A percentile compares a stretch with the other conserved stretches of the same genome.
Conservation (phyloP, 2,329 filamentous ascomycete genomes). For the Calycina herbarum region DNA sequence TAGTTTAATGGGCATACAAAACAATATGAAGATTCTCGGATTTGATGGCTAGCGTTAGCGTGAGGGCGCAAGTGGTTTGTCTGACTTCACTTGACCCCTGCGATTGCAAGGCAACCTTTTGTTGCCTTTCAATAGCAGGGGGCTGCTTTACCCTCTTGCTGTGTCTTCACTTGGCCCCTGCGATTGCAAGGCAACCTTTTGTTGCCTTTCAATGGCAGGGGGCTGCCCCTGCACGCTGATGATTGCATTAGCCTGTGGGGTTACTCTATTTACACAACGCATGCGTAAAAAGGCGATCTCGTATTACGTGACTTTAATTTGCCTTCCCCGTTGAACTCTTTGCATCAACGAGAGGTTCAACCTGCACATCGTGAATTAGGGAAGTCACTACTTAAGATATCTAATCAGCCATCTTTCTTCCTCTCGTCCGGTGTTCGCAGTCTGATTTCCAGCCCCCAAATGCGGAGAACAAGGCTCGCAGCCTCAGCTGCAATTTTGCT, state of each 20-base stretch:
- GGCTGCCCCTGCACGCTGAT: background rate
- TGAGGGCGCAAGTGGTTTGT: background rate
- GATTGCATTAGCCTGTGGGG: background rate
- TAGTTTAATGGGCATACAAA: constrained; percentile 1
- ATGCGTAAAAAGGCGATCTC: no score
- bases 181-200: no score
- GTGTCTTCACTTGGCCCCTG: no score
- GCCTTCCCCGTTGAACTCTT: no score
- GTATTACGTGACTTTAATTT: no score
- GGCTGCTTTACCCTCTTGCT: no score
- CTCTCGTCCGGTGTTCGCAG: background rate
- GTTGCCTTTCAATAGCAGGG: no score
- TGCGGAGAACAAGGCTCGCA: no score
- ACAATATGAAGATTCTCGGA: no score
- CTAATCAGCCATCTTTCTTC: constrained; percentile 1
- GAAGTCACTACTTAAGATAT: background rate
- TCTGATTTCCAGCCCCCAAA: no score
- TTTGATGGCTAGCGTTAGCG: background rate
- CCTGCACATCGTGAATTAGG: background rate
- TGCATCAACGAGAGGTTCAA: background rate
- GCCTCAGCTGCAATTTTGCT: no score
- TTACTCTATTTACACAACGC: background rate
- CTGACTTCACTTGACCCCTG: background rate
- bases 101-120: no score
- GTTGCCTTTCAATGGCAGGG: background rate